These are phyloP conservation scores for Xylaria scruposa DNA, from an alignment of 495 filamentous ascomycete species.

Conservation along the genomic window DNA sequence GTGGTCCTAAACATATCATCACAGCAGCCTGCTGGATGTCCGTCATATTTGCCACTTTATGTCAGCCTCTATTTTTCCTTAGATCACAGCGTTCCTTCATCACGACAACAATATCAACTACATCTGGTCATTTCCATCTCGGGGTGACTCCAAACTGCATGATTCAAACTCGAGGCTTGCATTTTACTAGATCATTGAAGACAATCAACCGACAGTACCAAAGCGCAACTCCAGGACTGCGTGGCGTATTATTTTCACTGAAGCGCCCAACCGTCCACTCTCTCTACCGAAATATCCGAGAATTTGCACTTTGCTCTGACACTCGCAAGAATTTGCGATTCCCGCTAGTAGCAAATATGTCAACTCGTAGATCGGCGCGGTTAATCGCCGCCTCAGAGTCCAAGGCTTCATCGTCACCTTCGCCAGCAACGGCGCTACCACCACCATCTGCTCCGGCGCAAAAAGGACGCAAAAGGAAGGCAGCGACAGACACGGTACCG, in stretches of 20 bases:
- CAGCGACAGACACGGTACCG: slow-evolving; percentile 20
- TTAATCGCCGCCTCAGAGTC: slow-evolving; percentile 53
- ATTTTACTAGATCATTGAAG: neutral
- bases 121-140: neutral
- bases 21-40: neutral
- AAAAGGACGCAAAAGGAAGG: slow-evolving; percentile 46
- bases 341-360: slow-evolving; percentile 44
- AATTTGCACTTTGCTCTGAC: neutral
- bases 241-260: neutral
- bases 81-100: neutral
- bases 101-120: slow-evolving; percentile 1
- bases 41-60: neutral
- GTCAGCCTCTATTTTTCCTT: slow-evolving; percentile 3
- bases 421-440: slow-evolving; percentile 28
- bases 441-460: slow-evolving; percentile 30
- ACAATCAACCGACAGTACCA: neutral
- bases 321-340: neutral
- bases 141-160: neutral
- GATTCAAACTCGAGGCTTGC: neutral
- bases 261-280: neutral
- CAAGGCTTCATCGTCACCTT: slow-evolving; percentile 23
- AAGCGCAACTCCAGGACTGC: neutral
- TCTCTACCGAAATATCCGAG: neutral
- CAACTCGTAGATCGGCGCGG: slow-evolving; percentile 64
- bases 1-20: neutral